Evolutionary conservation across 192 early-diverging fungal genomes (phyloP).

Genomic region (Lobosporangium transversale): DNA sequence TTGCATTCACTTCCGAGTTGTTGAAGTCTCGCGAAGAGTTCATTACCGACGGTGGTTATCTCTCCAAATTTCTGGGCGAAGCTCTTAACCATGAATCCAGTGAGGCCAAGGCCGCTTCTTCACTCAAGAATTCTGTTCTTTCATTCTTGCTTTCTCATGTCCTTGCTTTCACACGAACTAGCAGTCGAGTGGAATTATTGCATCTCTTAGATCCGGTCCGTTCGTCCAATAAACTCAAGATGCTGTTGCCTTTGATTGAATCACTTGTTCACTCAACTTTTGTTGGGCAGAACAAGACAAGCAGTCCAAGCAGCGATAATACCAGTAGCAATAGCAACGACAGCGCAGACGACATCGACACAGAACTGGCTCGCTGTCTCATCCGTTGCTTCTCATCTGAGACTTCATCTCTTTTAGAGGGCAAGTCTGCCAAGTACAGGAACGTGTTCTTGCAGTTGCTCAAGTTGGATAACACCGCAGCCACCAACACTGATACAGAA

Average conservation of each 20-base stretch:
- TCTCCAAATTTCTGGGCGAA: slow-evolving; percentile 50
- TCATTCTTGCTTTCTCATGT: slow-evolving; percentile 68
- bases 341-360: slow-evolving; percentile 26
- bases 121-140: slow-evolving; percentile 53
- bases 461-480: slow-evolving; percentile 46
- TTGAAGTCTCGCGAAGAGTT: slow-evolving; percentile 51
- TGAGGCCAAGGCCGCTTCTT: slow-evolving; percentile 26
- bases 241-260: slow-evolving; percentile 69
- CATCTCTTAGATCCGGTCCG: slow-evolving; percentile 58
- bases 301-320: too few relatives aligned
- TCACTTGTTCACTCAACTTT: slow-evolving; percentile 52
- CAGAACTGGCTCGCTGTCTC: slow-evolving; percentile 54
- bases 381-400: slow-evolving; percentile 65
- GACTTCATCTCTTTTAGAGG: slow-evolving; percentile 56
- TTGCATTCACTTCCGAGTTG: slow-evolving; percentile 25
- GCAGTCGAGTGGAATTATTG: slow-evolving; percentile 64
- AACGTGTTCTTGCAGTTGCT: slow-evolving; percentile 61
- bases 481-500: slow-evolving; percentile 52
- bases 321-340: too few relatives aligned
- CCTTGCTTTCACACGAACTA: slow-evolving; percentile 49
- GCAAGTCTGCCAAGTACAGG: slow-evolving; percentile 59
- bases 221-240: slow-evolving; percentile 67
- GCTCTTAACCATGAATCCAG: slow-evolving; percentile 50
- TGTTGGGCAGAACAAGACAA: slow-evolving; percentile 18
- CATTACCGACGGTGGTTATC: slow-evolving; percentile 50